Evolutionary conservation across 2,329 filamentous ascomycete species (phyloP), one percentile per base, ranked within the genome.

Genomic region (Calcarisporium arbuscula): DNA sequence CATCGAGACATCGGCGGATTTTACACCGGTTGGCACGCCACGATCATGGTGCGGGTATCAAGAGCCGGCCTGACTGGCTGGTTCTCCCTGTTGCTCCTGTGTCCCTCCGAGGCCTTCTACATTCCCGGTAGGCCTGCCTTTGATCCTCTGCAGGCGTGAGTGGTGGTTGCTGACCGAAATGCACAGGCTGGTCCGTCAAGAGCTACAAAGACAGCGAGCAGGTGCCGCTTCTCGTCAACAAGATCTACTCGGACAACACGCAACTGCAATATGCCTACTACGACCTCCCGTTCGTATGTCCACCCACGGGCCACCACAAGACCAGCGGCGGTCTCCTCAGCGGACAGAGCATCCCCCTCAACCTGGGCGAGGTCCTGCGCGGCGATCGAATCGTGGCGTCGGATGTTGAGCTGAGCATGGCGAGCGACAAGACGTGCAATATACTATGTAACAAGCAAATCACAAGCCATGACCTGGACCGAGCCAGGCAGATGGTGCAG

Each of bases 221-320:
- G 9, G 82, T 94, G 25, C 86, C 87, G 1, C 69, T 95, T n/a
- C 78, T 90, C 36, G 84, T 92, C 45, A 94, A 94, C 66, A 94
- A 94, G 59, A 80, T 89, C 49, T 94, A 89, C 60, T 94, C 86
- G 36, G 87, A 94, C 61, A 80, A 85, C 50, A 92, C 85, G 7
- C 82, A 92, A 56, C 67, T 94, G n/a, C 86, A 94, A 58, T 94
- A 88, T 74, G 86, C 86, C 47, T 94, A 90, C 65, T 85, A 82
- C 56, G 84, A 92, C 49, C 77, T 94, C 2, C 86, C 87, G 7
- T 94, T 94, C 56, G 83, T 90, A 35, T 94, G 86, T 52, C 83
- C 84, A 9, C 82, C 85, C 2, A 84, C 79, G 8, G 84, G 84
- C 32, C 70, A 75, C 42, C 70, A 67, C 43, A 75, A 77, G 46